Percentiles rank a stretch among this genome's conserved stretches.
phyloP scores from a whole-genome alignment of 1,284 basidiomycete genomes.

The Fomitopsis palustris region DNA sequence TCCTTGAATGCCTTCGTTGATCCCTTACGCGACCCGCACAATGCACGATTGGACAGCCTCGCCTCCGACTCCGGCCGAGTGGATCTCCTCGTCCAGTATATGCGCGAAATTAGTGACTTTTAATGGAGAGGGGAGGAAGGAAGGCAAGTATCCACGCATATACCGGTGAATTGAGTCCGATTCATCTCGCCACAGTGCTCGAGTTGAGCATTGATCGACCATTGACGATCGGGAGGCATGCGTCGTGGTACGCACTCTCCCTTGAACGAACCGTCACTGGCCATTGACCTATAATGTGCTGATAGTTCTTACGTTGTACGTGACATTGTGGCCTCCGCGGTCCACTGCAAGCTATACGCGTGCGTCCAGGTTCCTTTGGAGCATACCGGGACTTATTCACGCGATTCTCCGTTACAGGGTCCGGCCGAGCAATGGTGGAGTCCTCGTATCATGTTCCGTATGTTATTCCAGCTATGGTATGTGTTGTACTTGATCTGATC shows the following conservation, averaged over 20 bases:
- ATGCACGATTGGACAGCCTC: not conserved
- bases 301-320: constrained; percentile 45
- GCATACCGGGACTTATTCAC: not conserved
- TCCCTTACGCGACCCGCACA: not conserved
- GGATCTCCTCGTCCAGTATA: constrained; percentile 28
- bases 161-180: not conserved
- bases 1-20: not conserved
- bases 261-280: not conserved
- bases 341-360: constrained; percentile 81
- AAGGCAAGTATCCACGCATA: constrained; percentile 40
- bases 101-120: constrained; percentile 69
- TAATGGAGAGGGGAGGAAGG: constrained; percentile 48
- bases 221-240: constrained; percentile 64
- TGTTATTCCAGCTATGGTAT: constrained; percentile 1
- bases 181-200: not conserved
- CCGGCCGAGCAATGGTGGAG: constrained; percentile 63
- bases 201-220: constrained; percentile 54
- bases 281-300: not conserved
- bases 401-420: constrained; percentile 39
- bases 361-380: constrained; percentile 26
- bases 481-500: not conserved
- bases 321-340: constrained; percentile 54
- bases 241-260: constrained; percentile 19
- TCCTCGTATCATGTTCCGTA: constrained; percentile 76
- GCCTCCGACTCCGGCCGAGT: constrained; percentile 1